Evolutionary conservation across 2,329 filamentous ascomycete genomes (phyloP), one percentile per base, ranked within the genome.

Genomic region (Pseudogymnoascus sp.): DNA sequence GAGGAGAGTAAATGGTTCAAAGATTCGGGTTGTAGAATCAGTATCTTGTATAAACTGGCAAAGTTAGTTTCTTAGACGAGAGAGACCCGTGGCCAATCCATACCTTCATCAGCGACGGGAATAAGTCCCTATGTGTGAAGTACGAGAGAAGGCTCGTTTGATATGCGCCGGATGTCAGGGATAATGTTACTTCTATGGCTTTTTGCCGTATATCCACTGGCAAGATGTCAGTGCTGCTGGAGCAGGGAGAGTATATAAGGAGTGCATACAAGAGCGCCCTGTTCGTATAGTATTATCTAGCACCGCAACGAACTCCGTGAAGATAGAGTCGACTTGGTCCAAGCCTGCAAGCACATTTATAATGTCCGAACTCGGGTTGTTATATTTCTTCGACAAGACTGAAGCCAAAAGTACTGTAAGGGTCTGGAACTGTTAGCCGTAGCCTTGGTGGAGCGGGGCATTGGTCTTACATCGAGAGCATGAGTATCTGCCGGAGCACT

Each of bases 41-140:
- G 87, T 83, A 68, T 96, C 91, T 77, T 94, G 89, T 65, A 95
- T 85, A 73, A 92, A 90, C 90, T 92, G 67, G 0, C 70, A 14
- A 70, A 60, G 56, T 64, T 28, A 42, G 16, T 35, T 18, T n/a
- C 37, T 59, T 37, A 42, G 3, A 21, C 11, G 6, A 25, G 40
- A 4, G 25, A 6, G n/a, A 47, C 8, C 23, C 8, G 28, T 21
- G 33, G 1, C 14, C 21, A 47, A 25, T 14, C 63, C 77, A 63
- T 74, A 94, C 91, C 85, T 95, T 97, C 85, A 97, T 96, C 62
- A 97, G 82, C 7, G 92, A 88, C 18, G 93, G 93, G 71, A 99
- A 99, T 37, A 97, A 81, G 73, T 99, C 94, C 68, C 91, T 83
- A 72, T 97, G 92, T 42, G 94, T 94, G 72, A 99, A 91, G 75